A percentile compares a stretch with the other conserved stretches of the same genome.
These are phyloP conservation scores for Sindora glabra DNA, from an alignment of 306 rosid species.

Conservation along the genomic window DNA sequence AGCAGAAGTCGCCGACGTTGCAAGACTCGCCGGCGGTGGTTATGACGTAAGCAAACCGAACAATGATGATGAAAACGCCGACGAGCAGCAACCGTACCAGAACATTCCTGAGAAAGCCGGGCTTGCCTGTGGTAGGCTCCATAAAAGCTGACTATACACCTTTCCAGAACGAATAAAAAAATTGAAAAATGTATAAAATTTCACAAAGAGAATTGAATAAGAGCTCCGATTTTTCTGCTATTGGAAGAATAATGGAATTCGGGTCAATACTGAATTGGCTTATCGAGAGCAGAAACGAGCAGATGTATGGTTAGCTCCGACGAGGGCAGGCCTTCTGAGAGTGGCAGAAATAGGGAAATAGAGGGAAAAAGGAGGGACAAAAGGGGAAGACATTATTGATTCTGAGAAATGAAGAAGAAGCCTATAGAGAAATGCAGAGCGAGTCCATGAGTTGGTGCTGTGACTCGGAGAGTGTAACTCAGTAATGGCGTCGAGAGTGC, in stretches of 20 bases:
- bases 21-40: slow-evolving; percentile 80
- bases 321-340: slow-evolving; percentile 21
- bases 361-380: slow-evolving; percentile 23
- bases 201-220: too few relatives aligned
- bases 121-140: slow-evolving; percentile 51
- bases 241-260: too few relatives aligned
- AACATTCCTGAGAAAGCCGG: slow-evolving; percentile 36
- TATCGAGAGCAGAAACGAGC: slow-evolving; percentile 85
- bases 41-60: slow-evolving; percentile 72
- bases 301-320: slow-evolving; percentile 94
- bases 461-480: too few relatives aligned
- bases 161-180: neutral
- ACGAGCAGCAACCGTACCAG: slow-evolving; percentile 59
- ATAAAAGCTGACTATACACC: slow-evolving; percentile 18
- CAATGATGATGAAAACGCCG: slow-evolving; percentile 55
- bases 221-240: too few relatives aligned
- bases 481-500: neutral
- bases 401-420: neutral
- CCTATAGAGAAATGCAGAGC: neutral
- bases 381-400: slow-evolving; percentile 55
- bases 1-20: slow-evolving; percentile 62
- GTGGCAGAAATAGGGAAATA: slow-evolving; percentile 25
- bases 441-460: too few relatives aligned
- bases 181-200: too few relatives aligned
- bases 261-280: too few relatives aligned